Conservation (phyloP, 23 red algal genomes). For the Gracilaria domingensis region DNA sequence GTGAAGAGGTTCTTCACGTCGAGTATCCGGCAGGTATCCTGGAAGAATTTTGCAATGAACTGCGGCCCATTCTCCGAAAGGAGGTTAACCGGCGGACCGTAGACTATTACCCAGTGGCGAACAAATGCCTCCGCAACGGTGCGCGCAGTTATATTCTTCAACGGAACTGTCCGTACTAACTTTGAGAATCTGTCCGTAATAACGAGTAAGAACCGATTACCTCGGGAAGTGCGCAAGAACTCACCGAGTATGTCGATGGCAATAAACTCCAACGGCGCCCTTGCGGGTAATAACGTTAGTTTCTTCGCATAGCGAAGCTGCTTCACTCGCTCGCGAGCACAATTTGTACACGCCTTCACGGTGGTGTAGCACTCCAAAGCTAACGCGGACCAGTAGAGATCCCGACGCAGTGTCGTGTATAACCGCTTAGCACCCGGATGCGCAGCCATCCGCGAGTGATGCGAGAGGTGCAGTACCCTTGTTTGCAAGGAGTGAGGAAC, state of each 20-base stretch:
- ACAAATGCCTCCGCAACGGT: not conserved
- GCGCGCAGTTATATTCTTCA: not conserved
- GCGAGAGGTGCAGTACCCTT: not conserved
- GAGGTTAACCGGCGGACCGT: not conserved
- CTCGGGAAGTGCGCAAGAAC: not conserved
- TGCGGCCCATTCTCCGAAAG: not conserved
- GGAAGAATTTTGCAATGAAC: not conserved
- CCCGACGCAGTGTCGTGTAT: not conserved
- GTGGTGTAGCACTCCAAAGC: no score
- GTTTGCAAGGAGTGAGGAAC: conserved; percentile 8
- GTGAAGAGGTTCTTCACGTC: conserved; percentile 19
- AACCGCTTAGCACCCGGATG: not conserved
- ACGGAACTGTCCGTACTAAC: not conserved
- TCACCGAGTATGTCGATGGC: conserved; percentile 17
- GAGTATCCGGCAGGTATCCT: conserved; percentile 17
- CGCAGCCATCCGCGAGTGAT: not conserved
- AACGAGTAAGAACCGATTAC: not conserved
- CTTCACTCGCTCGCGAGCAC: no score
- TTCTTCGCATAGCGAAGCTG: no score
- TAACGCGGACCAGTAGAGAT: conserved; percentile 18
- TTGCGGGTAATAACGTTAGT: not conserved
- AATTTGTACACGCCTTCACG: no score
- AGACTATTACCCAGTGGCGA: not conserved
- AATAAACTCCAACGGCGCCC: not conserved
- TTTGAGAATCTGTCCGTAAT: not conserved